phyloP scores from a whole-genome alignment of 2,329 filamentous ascomycete species.

The Pyricularia sp. region DNA sequence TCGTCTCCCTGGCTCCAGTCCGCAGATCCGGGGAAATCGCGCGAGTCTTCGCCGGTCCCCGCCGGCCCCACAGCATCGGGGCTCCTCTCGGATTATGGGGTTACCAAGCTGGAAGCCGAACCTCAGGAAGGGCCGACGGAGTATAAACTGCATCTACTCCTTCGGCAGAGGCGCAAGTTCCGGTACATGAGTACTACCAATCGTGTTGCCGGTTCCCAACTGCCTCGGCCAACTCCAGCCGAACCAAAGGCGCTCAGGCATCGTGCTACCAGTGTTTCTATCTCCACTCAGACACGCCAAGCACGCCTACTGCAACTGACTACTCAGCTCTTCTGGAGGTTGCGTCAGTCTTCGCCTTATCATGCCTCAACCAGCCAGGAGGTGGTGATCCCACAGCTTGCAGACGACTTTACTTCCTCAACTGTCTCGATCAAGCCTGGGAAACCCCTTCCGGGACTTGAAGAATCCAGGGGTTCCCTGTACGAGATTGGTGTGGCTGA shows the following conservation, averaged over 20 bases:
- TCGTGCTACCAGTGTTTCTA: slow-evolving; percentile 11
- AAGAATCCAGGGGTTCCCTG: slow-evolving; percentile 85
- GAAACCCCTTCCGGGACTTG: slow-evolving; percentile 66
- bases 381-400: slow-evolving; percentile 60
- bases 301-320: slow-evolving; percentile 83
- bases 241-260: slow-evolving; percentile 18
- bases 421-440: slow-evolving; percentile 32
- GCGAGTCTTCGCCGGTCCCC: slow-evolving; percentile 18
- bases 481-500: slow-evolving; percentile 97
- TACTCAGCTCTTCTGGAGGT: slow-evolving; percentile 86
- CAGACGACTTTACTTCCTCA: slow-evolving; percentile 47
- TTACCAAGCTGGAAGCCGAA: slow-evolving; percentile 76
- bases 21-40: slow-evolving; percentile 29
- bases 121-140: slow-evolving; percentile 92
- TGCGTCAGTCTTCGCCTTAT: slow-evolving; percentile 90
- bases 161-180: slow-evolving; percentile 70
- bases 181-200: slow-evolving; percentile 56
- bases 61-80: slow-evolving; percentile 19
- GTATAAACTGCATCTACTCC: slow-evolving; percentile 87
- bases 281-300: slow-evolving; percentile 58
- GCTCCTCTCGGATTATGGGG: slow-evolving; percentile 50
- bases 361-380: slow-evolving; percentile 66
- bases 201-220: slow-evolving; percentile 20
- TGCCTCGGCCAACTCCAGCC: slow-evolving; percentile 17
- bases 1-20: slow-evolving; percentile 80